phyloP scores from a whole-genome alignment of 495 filamentous ascomycete species.

The Penicillium coffeae region DNA sequence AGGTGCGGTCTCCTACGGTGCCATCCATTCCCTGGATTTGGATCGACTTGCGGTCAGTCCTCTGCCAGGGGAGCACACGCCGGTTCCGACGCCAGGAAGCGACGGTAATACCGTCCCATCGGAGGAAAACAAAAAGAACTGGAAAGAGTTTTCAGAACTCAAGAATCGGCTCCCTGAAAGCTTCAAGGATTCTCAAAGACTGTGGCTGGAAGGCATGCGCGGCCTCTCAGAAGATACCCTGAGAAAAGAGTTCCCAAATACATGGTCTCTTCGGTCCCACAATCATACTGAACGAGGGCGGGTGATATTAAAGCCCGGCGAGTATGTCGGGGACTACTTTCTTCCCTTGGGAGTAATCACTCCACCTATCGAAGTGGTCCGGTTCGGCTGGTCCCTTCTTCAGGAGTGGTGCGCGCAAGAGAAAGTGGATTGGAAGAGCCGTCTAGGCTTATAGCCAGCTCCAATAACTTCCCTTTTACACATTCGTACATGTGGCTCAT shows the following conservation, averaged over 20 bases:
- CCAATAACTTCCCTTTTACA: not conserved
- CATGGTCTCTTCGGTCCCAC: slow-evolving; percentile 41
- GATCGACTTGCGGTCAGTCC: slow-evolving; percentile 41
- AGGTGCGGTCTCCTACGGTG: slow-evolving; percentile 45
- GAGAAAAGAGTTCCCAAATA: slow-evolving; percentile 39
- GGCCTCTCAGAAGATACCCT: slow-evolving; percentile 43
- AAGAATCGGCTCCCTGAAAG: slow-evolving; percentile 38
- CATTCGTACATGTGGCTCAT: too few relatives aligned
- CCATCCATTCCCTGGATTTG: slow-evolving; percentile 42
- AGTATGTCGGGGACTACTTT: slow-evolving; percentile 42
- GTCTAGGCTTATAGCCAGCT: slow-evolving; percentile 21
- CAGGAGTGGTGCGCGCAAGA: slow-evolving; percentile 46
- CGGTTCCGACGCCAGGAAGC: slow-evolving; percentile 36
- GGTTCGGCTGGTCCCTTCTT: slow-evolving; percentile 41
- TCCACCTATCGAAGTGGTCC: slow-evolving; percentile 44
- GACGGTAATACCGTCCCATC: slow-evolving; percentile 30
- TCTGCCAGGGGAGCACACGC: slow-evolving; percentile 37
- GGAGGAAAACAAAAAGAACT: slow-evolving; percentile 33
- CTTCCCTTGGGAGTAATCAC: slow-evolving; percentile 40
- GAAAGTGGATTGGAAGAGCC: slow-evolving; percentile 38
- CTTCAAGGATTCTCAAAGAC: slow-evolving; percentile 37
- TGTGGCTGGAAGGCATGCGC: slow-evolving; percentile 45
- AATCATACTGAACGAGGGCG: slow-evolving; percentile 37
- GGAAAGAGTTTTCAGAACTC: slow-evolving; percentile 39
- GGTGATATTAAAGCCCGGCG: slow-evolving; percentile 28